phyloP scores from a whole-genome alignment of 1,284 basidiomycete genomes.

The Volvariella surrecta region DNA sequence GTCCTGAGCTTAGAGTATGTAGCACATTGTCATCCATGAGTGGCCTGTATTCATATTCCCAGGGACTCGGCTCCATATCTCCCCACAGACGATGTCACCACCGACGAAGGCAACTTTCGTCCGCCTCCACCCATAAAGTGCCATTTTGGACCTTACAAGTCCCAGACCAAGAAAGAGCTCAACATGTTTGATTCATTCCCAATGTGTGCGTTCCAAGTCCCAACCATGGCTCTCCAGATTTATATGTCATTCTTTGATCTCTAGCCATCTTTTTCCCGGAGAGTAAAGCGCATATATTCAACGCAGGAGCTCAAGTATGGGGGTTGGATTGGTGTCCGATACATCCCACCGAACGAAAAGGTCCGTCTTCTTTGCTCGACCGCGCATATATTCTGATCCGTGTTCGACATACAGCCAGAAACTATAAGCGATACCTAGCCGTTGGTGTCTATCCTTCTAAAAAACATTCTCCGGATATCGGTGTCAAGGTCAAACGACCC shows the following conservation, averaged over 20 bases:
- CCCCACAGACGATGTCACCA: conserved; percentile 37
- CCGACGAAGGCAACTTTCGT: conserved; percentile 37
- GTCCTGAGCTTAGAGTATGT: conserved; percentile 43
- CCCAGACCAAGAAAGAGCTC: conserved; percentile 41
- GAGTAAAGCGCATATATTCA: conserved; percentile 60
- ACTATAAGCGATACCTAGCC: conserved; percentile 70
- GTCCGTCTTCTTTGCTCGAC: conserved; percentile 27
- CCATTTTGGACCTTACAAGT: conserved; percentile 49
- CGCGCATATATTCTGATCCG: conserved; percentile 2
- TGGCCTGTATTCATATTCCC: conserved; percentile 8
- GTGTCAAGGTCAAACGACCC: conserved; percentile 41
- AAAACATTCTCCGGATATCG: conserved; percentile 51
- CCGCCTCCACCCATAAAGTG: conserved; percentile 50
- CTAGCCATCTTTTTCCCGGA: conserved; percentile 41
- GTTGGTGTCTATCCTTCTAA: conserved; percentile 67
- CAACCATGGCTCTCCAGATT: too few relatives aligned
- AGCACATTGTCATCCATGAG: conserved; percentile 6
- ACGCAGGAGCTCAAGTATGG: conserved; percentile 81
- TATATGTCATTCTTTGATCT: conserved; percentile 3
- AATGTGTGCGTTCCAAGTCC: conserved; percentile 52
- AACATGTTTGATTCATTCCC: conserved; percentile 44
- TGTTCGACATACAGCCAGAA: conserved; percentile 29
- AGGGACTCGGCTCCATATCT: conserved; percentile 53
- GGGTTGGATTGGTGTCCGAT: conserved; percentile 88
- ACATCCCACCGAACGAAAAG: conserved; percentile 45